Base-by-base conservation (phyloP, 768 basidiomycete species). In the Suillus fuscotomentosus region DNA sequence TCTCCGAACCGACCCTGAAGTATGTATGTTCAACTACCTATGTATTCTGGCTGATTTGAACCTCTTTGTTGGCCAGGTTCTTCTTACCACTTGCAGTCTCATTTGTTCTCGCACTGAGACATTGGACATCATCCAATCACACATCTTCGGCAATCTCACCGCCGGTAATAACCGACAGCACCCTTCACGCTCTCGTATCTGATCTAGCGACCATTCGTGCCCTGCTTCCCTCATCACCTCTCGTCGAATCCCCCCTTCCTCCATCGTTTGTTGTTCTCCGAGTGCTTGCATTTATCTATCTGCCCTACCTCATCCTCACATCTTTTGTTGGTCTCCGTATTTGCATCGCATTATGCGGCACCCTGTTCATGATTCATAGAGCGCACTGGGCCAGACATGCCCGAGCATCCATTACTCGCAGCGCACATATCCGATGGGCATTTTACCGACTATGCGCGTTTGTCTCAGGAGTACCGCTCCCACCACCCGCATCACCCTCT, bases 271-370 rank as follows among this genome's bases (percentile, higher is more conserved):
- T 80, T 47, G 75, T 88, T 47, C 71, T 89, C n/a, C 88, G 91
- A 57, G 76, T 85, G 50, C 75, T 83, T n/a, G 78, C 80, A 10
- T 72, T 87, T 11, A 69, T 86, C 38, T 91, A 88, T 69, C 66
- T 86, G 6, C 88, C 89, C 5, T 94, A 92, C 71, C 77, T 94
- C 53, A 41, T 89, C 55, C 70, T 90, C 48, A 89, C 89, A 22
- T 81, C 83, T 67, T 74, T 87, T 42, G 78, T 94, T 8, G 85
- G 88, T 11, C 76, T 89, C 6, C 86, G 84, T 57, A 78, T 92
- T 68, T 74, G 89, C 50, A 66, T 90, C 51, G 90, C 85, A 36
- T 66, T 89, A 64, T 60, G 74, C 1, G 90, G 92, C 38, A 85
- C 89, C 8, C 39, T 86, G 62, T 2, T 88, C 10, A 75, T 93